Evolutionary conservation across 2,329 filamentous ascomycete genomes (phyloP), one percentile per base, ranked within the genome.

Genomic region (Rhynchosporium secalis): DNA sequence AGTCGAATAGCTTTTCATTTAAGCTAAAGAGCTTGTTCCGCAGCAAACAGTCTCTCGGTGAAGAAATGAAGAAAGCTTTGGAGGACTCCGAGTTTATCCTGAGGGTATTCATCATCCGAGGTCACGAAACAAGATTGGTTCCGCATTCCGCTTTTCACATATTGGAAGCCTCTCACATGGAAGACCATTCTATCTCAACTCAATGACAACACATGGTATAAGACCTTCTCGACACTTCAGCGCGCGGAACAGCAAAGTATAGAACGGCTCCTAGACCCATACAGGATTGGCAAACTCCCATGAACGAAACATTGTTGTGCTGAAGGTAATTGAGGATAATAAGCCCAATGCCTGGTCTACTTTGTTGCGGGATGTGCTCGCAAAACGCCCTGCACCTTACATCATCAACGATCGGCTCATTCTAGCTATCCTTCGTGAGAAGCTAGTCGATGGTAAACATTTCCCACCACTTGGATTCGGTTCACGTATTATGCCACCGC

Each of bases 91-190:
- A 69, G 26, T 69, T 66, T 33, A 52, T 61, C 15, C 66, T 72
- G 26, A 29, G 63, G n/a, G 71, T 69, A 1, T 70, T 65, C 38
- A 49, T 72, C 20, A 64, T 72, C 20, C 62, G 67, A 47, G 38
- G 40, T 3, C n/a, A 48, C 12, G 45, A 48, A n/a, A n/a, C 55
- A 4, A 59, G 65, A 15, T 49, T 57, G 28, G 61, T 72, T 15
- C 71, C 70, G 1, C 70, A 72, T 45, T 72, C 70, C 3, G 63
- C 64, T 1, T 71, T 72, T 38, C 70, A 72, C 59, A 67, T 68
- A 38, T 54, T 72, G 1, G 70, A 72, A 61, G 51, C 62, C 13
- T 71, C 71, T 2, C 71, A 72, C 29, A 69, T 71, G 63, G 63
- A 62, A 65, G 7, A 70, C 69, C 7, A 72, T 72, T 31, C 57